Percentiles rank a stretch among this genome's conserved stretches.
phyloP scores from a whole-genome alignment of 169 alveolate species.

The Amoebophrya sp. region DNA sequence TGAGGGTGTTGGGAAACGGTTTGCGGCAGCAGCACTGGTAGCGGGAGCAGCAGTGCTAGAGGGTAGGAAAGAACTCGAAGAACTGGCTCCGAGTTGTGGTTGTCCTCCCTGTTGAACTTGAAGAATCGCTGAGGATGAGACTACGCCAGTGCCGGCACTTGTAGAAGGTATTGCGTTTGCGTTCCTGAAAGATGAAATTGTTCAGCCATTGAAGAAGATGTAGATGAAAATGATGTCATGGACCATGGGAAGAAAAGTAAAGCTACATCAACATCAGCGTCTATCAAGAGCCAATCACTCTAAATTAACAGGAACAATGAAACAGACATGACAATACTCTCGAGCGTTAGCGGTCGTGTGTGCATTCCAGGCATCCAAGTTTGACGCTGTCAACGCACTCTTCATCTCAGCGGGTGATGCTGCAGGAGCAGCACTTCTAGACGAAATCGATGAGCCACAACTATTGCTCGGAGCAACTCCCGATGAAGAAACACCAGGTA shows the following conservation, averaged over 20 bases:
- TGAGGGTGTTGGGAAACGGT: no score
- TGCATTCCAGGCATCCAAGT: neutral
- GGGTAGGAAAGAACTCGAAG: no score
- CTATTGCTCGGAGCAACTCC: neutral
- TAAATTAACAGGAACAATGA: neutral
- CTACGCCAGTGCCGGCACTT: no score
- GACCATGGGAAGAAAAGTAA: neutral
- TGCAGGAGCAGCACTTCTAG: neutral
- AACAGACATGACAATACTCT: neutral
- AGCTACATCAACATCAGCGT: neutral
- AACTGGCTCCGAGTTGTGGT: no score
- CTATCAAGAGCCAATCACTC: no score
- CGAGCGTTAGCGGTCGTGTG: neutral
- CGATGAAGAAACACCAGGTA: neutral
- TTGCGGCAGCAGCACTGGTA: no score
- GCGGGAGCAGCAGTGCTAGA: no score
- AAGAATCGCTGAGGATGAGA: no score
- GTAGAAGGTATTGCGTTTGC: no score
- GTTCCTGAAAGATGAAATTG: neutral
- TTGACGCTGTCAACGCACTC: neutral
- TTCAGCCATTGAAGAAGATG: neutral
- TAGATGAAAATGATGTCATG: neutral
- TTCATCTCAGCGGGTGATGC: neutral
- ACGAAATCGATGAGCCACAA: neutral
- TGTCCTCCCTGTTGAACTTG: no score